These are phyloP conservation scores for Mycena capillaripes DNA, from an alignment of 768 basidiomycete genomes.

Conservation along the genomic window DNA sequence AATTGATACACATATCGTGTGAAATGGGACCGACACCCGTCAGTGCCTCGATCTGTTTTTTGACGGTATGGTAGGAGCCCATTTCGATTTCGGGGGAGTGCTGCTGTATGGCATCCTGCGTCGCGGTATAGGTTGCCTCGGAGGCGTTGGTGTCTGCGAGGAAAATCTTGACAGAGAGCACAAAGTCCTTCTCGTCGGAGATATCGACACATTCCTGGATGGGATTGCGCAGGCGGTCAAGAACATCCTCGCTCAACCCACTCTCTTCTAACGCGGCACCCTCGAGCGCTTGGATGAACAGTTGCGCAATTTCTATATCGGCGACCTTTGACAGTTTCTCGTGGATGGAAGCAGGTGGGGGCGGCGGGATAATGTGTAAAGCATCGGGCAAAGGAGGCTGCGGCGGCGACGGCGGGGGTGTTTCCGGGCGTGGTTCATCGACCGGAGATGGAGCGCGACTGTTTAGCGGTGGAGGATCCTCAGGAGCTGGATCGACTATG, in stretches of 20 bases:
- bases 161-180: conserved; percentile 43
- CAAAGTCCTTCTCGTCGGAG: conserved; percentile 4
- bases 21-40: not conserved
- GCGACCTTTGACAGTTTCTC: not conserved
- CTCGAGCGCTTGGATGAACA: conserved; percentile 11
- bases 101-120: not conserved
- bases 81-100: not conserved
- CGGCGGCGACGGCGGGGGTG: too few species aligned
- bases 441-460: too few species aligned
- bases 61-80: not conserved
- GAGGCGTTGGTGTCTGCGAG: not conserved
- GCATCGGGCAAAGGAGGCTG: not conserved
- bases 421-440: not conserved
- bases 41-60: not conserved
- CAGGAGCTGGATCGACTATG: not conserved
- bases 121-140: not conserved
- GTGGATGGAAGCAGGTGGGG: not conserved
- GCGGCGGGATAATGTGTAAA: not conserved
- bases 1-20: not conserved
- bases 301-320: not conserved
- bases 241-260: not conserved
- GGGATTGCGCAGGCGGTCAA: not conserved
- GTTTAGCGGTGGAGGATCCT: not conserved
- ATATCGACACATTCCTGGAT: conserved; percentile 4
- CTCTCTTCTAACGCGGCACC: conserved; percentile 4